phyloP scores from a whole-genome alignment of 1,139 yeast species.

The Yamadazyma atlantica region DNA sequence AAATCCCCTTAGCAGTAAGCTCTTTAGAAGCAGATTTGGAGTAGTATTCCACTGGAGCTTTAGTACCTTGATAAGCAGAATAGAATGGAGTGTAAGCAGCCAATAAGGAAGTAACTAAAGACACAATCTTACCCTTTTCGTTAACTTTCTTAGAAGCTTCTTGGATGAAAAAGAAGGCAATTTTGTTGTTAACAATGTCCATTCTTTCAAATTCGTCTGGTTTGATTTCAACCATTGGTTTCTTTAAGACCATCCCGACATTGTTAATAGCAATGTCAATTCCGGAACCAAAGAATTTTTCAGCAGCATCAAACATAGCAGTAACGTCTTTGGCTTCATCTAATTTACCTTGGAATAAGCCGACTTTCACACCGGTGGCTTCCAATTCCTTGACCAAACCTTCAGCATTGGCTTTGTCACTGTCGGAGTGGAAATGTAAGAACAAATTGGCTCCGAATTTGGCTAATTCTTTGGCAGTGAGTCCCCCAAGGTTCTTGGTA shows the following conservation, averaged over 20 bases:
- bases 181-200: slow-evolving; percentile 55
- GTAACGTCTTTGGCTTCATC: slow-evolving; percentile 41
- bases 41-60: slow-evolving; percentile 62
- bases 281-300: slow-evolving; percentile 42
- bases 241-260: slow-evolving; percentile 66
- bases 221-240: slow-evolving; percentile 49
- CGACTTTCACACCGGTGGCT: slow-evolving; percentile 38
- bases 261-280: slow-evolving; percentile 66
- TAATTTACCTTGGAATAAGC: slow-evolving; percentile 46
- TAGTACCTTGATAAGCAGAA: slow-evolving; percentile 58
- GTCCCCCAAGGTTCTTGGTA: slow-evolving; percentile 62
- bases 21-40: slow-evolving; percentile 60
- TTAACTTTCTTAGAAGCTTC: slow-evolving; percentile 53
- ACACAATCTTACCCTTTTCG: slow-evolving; percentile 54
- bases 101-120: slow-evolving; percentile 60
- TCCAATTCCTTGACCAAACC: slow-evolving; percentile 38
- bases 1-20: slow-evolving; percentile 44
- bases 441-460: slow-evolving; percentile 54
- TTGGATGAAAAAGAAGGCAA: slow-evolving; percentile 61
- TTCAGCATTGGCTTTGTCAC: slow-evolving; percentile 36
- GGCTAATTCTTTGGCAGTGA: slow-evolving; percentile 59
- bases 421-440: slow-evolving; percentile 53
- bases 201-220: slow-evolving; percentile 55
- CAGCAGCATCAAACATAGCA: slow-evolving; percentile 50
- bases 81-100: slow-evolving; percentile 66